phyloP scores from a whole-genome alignment of 1,284 basidiomycete species.

The Paramarasmius palmivorus region DNA sequence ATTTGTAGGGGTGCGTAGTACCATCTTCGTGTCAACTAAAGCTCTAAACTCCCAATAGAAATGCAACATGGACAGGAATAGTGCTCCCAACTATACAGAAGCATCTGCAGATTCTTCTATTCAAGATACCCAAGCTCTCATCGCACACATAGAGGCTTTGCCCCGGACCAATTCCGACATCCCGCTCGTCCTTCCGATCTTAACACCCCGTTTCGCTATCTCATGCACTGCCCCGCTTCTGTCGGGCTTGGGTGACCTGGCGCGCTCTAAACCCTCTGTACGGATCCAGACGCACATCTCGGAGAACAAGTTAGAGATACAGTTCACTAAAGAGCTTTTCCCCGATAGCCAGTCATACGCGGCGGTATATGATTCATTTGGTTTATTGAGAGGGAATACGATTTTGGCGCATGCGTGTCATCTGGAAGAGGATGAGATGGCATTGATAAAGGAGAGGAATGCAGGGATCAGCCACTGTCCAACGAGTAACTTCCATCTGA shows the following conservation, averaged over 20 bases:
- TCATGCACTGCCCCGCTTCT: conserved; percentile 84
- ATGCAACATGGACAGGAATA: conserved; percentile 93
- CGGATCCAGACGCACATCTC: conserved; percentile 93
- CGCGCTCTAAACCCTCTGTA: conserved; percentile 53
- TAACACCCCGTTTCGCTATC: conserved; percentile 96
- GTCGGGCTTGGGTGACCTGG: conserved; percentile 60
- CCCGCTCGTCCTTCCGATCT: conserved; percentile 80
- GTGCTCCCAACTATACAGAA: conserved; percentile 75
- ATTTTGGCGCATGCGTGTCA: conserved; percentile 91
- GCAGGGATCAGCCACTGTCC: conserved; percentile 94
- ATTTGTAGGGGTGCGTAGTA: conserved; percentile 69
- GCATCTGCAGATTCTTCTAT: conserved; percentile 58
- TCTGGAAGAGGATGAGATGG: conserved; percentile 73
- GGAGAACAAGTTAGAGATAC: conserved; percentile 83
- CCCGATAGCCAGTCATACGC: conserved; percentile 64
- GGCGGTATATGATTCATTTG: conserved; percentile 80
- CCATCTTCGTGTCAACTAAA: conserved; percentile 7
- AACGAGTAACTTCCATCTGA: conserved; percentile 88
- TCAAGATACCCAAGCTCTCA: conserved; percentile 61
- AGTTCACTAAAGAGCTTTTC: conserved; percentile 68
- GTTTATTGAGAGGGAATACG: conserved; percentile 78
- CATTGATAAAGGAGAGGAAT: conserved; percentile 63
- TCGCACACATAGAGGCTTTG: conserved; percentile 67
- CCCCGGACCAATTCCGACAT: conserved; percentile 27
- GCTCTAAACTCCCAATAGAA: conserved; percentile 48